phyloP scores from a whole-genome alignment of 495 filamentous ascomycete species.

The Podospora pseudoanserina region DNA sequence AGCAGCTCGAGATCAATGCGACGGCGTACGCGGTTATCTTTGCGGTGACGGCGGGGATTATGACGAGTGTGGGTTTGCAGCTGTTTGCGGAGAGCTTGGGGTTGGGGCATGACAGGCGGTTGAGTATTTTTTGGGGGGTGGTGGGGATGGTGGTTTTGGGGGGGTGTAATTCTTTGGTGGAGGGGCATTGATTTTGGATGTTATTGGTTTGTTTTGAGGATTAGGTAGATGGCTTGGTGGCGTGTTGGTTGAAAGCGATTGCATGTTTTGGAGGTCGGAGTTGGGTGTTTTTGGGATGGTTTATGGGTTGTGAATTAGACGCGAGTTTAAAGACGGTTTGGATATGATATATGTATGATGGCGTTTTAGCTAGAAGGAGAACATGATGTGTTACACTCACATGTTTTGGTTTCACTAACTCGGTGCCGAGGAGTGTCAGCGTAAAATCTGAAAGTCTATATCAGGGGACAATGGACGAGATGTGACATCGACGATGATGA shows the following conservation, averaged over 20 bases:
- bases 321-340: not conserved
- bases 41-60: constrained; percentile 85
- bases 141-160: constrained; percentile 88
- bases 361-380: no score
- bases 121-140: constrained; percentile 84
- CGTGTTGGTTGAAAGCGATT: not conserved
- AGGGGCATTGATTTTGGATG: not conserved
- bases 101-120: constrained; percentile 70
- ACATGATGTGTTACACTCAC: no score
- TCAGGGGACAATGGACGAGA: no score
- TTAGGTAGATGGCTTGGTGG: not conserved
- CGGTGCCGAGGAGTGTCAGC: no score
- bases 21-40: constrained; percentile 87
- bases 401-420: no score
- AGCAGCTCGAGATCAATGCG: constrained; percentile 54
- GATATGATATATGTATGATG: not conserved
- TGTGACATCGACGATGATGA: no score
- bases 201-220: not conserved
- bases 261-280: not conserved
- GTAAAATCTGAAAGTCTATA: no score
- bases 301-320: not conserved
- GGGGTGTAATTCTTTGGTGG: constrained; percentile 69
- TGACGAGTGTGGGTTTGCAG: constrained; percentile 87
- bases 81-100: constrained; percentile 82
- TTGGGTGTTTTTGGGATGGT: not conserved